Percentiles rank a stretch among this genome's conserved stretches.
Evolutionary conservation across 2,329 filamentous ascomycete species (phyloP).

Genomic region (Phialophora expanda): DNA sequence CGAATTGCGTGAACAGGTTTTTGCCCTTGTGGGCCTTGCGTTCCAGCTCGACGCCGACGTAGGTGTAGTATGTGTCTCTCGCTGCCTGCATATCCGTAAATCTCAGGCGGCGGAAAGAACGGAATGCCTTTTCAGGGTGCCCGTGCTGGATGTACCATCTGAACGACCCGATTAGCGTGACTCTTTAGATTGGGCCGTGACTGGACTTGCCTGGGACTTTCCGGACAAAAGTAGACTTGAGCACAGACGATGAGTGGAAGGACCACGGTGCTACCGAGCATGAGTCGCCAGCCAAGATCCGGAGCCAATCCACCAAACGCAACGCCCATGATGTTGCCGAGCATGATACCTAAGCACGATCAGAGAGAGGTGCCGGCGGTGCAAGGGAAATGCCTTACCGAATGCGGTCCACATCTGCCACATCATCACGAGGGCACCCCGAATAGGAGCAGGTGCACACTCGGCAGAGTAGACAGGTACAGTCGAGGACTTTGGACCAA

Average conservation of each 20-base stretch:
- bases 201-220: constrained; percentile 53
- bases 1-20: constrained; percentile 58
- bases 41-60: constrained; percentile 66
- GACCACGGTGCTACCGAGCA: constrained; percentile 70
- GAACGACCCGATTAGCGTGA: neutral
- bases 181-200: neutral
- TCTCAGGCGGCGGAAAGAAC: constrained; percentile 56
- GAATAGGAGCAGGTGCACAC: constrained; percentile 55
- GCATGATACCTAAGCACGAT: constrained; percentile 43
- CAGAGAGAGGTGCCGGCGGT: neutral
- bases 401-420: constrained; percentile 59
- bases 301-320: constrained; percentile 51
- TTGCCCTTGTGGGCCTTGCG: constrained; percentile 57
- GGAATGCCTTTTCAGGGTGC: constrained; percentile 54
- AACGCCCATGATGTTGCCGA: constrained; percentile 57
- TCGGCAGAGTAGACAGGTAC: constrained; percentile 57
- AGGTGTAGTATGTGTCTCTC: constrained; percentile 62
- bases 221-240: constrained; percentile 70
- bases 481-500: constrained; percentile 52
- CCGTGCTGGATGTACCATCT: constrained; percentile 54
- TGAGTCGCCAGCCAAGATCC: constrained; percentile 69
- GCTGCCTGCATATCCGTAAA: constrained; percentile 60
- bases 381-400: constrained; percentile 38
- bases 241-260: constrained; percentile 63
- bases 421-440: constrained; percentile 58